Base-by-base conservation (phyloP, 306 rosid genomes). In the Styphnolobium japonicum region DNA sequence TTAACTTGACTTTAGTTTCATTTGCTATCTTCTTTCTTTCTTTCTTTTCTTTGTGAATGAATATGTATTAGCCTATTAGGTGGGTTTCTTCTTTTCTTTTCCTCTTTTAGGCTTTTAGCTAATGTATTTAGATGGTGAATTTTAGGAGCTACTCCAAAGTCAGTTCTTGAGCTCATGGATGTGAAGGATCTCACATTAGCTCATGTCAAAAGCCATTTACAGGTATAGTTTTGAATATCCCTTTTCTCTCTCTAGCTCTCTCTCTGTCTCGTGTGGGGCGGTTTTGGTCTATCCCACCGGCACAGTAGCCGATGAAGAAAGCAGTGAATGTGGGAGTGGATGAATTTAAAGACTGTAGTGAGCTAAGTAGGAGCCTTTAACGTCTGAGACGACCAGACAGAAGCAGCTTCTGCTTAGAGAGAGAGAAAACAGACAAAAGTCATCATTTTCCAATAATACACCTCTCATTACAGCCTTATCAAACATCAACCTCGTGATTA, bases 81-180 rank as follows among this genome's bases (percentile, higher is more conserved):
- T 69, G 15, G 42, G 27, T 36, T 79, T 45, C 4, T 11, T 57
- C 22, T 36, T 49, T 3, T 33, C 15, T 70, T 49, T 40, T 39
- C 22, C 8, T 23, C 10, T 67, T 72, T 36, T 81, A 67, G 81
- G 78, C 33, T 19, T 71, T 71, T 52, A 8, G 71, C 64, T 85
- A 43, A 72, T 77, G 77, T 71, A 14, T 37, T 21, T 64, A 57
- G 80, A 49, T 75, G 80, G 7, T 83, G 88, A 84, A 75, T 80
- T 80, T 67, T 82, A 90, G 98, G 98, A 86, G 98, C 98, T 0
- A 94, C 98, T 6, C 98, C 98, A 55, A 94, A 94, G 85, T 90
- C 97, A 68, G 98, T 94, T 66, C 97, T 94, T 57, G 98, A 94
- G 90, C 96, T 94, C 34, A 94, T 94, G 98, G 97, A 94, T 89